Evolutionary conservation across 192 early-diverging fungal species (phyloP), one percentile per base, ranked within the genome.

Genomic region (Helicostylum pulchrum): DNA sequence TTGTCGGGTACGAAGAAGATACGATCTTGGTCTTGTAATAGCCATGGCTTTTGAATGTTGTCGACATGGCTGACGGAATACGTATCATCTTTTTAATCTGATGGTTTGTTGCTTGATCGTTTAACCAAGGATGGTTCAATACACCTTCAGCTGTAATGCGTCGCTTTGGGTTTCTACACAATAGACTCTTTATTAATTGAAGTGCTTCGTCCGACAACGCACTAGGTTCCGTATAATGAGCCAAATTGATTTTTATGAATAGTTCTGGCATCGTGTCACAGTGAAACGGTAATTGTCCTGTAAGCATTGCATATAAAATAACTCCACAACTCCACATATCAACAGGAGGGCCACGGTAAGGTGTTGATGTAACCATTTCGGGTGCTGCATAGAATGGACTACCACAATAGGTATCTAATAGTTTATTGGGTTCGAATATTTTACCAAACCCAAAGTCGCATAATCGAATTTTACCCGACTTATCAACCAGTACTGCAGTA

Each of bases 251-350:
- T 63, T 77, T 77, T 56, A 74, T 59, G 54, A 88, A 82, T 46
- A 92, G 63, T 7, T 88, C 65, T 8, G 87, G 88, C 57, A 84
- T 72, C 54, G 79, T 85, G 54, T 91, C 87, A 52, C 91, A 89
- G 64, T 93, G 90, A 66, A 88, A 93, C 7, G 91, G 91, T 7
- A 87, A 74, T 64, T 92, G 88, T 54, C 91, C 90, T 65, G 88
- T 88, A 21, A 93, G 72, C 32, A 95, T 73, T 19, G 92, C 89
- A 73, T 91, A 96, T 14, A 93, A 83, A 57, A 98, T 91, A 6
- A 96, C 88, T 52, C 96, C 96, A 43, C 95, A 81, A 20, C 88
- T 90, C 95, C 95, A 99, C 53, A 99, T 79, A 80, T 99, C 96
- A 12, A 93, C 91, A 11, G 26, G 15, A 11, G 53, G 19, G 9